Conservation (phyloP, 805 yeast genomes). For the Candida maltosa region DNA sequence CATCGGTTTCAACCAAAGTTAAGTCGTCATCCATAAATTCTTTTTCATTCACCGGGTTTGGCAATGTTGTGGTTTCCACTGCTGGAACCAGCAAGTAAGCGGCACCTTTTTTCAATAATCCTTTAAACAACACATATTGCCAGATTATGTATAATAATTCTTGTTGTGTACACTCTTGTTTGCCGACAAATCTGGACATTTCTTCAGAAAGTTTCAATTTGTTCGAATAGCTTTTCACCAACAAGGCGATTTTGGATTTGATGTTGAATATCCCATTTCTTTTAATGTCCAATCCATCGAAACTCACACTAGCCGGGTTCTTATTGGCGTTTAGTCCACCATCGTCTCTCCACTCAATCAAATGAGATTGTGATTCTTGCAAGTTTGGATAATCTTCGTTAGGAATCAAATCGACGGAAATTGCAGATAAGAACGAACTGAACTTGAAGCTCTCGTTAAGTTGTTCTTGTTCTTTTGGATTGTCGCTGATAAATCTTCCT, state of each 20-base stretch:
- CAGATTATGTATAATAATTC: conserved; percentile 77
- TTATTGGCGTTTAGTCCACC: conserved; percentile 16
- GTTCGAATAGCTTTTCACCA: conserved; percentile 66
- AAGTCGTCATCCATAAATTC: conserved; percentile 30
- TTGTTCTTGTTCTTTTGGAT: conserved; percentile 7
- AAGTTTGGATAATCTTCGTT: conserved; percentile 35
- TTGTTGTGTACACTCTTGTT: conserved; percentile 77
- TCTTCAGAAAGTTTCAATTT: conserved; percentile 60
- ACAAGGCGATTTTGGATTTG: conserved; percentile 66
- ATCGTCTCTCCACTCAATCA: conserved; percentile 91
- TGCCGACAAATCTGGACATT: conserved; percentile 70
- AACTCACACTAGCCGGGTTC: conserved; percentile 23
- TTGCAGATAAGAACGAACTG: conserved; percentile 76
- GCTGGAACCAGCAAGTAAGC: conserved; percentile 35
- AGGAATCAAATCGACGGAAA: conserved; percentile 70
- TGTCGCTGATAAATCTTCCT: conserved; percentile 68
- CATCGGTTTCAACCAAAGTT: conserved; percentile 40
- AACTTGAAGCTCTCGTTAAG: conserved; percentile 45
- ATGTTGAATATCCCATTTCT: conserved; percentile 63
- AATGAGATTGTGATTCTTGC: conserved; percentile 24
- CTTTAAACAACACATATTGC: conserved; percentile 73
- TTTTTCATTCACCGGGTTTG: conserved; percentile 6
- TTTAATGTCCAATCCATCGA: conserved; percentile 87
- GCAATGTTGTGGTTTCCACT: conserved; percentile 20
- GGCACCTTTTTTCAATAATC: conserved; percentile 39